These are phyloP conservation scores for Piper betle DNA, from an alignment of 164 flowering plant species.

Conservation along the genomic window DNA sequence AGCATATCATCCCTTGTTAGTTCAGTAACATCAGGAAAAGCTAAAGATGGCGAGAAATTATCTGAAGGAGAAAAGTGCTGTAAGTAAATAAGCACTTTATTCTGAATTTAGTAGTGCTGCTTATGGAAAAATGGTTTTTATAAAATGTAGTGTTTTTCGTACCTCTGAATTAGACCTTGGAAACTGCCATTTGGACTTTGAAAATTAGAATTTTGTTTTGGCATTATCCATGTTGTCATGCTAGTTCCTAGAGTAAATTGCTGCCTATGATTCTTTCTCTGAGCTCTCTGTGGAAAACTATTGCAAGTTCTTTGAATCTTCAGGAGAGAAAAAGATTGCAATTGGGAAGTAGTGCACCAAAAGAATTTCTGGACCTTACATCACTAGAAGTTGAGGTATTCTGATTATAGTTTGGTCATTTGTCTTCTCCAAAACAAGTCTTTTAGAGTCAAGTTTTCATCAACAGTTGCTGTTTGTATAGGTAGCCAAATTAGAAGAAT, in stretches of 20 bases:
- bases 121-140: too few species aligned
- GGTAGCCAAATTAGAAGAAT: slow-evolving; percentile 45
- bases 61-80: slow-evolving; percentile 42
- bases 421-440: background rate
- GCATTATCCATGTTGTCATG: background rate
- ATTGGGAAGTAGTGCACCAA: slow-evolving; percentile 18
- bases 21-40: slow-evolving; percentile 49
- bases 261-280: background rate
- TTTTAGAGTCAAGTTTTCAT: background rate
- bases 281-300: background rate
- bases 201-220: too few species aligned
- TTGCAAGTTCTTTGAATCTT: slow-evolving; percentile 3
- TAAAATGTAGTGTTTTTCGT: too few species aligned
- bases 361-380: slow-evolving; percentile 27
- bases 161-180: too few species aligned
- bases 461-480: slow-evolving; percentile 7
- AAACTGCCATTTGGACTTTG: too few species aligned
- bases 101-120: too few species aligned
- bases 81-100: too few species aligned
- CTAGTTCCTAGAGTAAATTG: background rate
- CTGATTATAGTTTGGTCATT: background rate
- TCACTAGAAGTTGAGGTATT: slow-evolving; percentile 39
- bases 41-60: slow-evolving; percentile 46
- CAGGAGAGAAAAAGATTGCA: slow-evolving; percentile 56
- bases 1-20: slow-evolving; percentile 77